Base-by-base conservation (phyloP, 176 grass and related monocot species). In the Paspalum vaginatum region DNA sequence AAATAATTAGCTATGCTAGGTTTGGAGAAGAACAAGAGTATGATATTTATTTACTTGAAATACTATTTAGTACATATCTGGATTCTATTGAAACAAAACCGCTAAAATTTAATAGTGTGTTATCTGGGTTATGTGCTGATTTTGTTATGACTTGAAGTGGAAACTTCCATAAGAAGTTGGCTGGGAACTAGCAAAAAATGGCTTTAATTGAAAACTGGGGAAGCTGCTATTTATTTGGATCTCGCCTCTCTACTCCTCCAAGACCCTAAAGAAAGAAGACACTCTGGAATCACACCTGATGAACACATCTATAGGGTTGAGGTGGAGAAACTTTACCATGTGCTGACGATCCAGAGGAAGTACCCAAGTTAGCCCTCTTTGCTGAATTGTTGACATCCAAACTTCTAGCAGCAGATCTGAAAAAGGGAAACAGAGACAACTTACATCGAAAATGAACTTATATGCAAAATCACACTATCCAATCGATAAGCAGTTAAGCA, bases 351-450 rank as follows among this genome's bases (percentile, higher is more conserved):
- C 80, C 80, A 44, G 85, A 85, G 48, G 79, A 66, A 81, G 39
- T 81, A 74, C 72, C 81, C 61, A 87, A 76, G 43, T 98, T 98
- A 58, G 76, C 65, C 64, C 63, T 92, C 87, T 98, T 98, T 27
- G 82, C 72, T 76, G 85, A 79, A 82, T 46, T 79, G 66, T 77
- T 89, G 53, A 82, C 76, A 71, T 91, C 90, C 64, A 87, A 84
- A 72, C 61, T 86, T 87, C 85, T 91, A 26, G 69, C 81, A 87
- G 80, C 75, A 80, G 61, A 88, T 83, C 94, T 94, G 59, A 40
- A 25, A 58, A 83, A 58, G 60, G 49, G 52, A 40, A 25, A 58
- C 80, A 58, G 60, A 55, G 25, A 65, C 17, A 79, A 40, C 43
- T 68, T 81, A 72, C n/a, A 63, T 80, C 4, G 1, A 77, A 66